Base-by-base conservation (phyloP, 2,329 filamentous ascomycete species). In the Cytospora leucostoma region DNA sequence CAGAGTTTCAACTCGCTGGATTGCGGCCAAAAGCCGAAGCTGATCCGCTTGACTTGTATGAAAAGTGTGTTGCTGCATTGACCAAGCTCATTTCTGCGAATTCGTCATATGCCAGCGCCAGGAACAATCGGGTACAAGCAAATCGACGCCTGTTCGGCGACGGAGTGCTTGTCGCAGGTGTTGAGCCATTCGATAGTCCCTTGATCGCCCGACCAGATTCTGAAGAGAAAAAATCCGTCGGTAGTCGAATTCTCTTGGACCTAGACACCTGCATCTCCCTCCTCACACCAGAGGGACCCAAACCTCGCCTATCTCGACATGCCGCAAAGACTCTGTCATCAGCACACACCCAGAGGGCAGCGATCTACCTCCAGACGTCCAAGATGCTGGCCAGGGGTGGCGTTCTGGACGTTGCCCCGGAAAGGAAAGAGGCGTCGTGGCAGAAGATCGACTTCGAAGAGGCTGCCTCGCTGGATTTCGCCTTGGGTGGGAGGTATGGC, bases 41-140 rank as follows among this genome's bases (percentile, higher is more conserved):
- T n/a, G 74, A 80, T 6, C 75, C 80, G 4, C 69, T 79, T 35
- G 70, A 75, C 1, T 77, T 77, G 47, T 88, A 87, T 69, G 76
- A 74, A 33, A 66, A 74, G 40, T 80, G 80, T 59, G 73, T 87
- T 19, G 71, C 73, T 11, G 74, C 77, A 7, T 77, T 93, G 6
- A 79, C 81, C 35, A 71, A 74, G 2, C 78, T 92, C 37, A 83
- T 92, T 49, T 70, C 77, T 2, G 74, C 82, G 32, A 73, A 85
- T 59, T 88, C 90, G 3, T 74, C 77, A 37, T 93, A 93, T 74
- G 89, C 90, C 27, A 91, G 88, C 67, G 88, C 87, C 7, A 83
- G 86, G 63, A 90, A 92, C 72, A 93, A 94, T 74, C 82, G 90
- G 56, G 90, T 88, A 3, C 91, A 93, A 73, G 81, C 88, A 10